phyloP scores from a whole-genome alignment of 805 yeast species.

The Cyberlindnera euphorbiae region DNA sequence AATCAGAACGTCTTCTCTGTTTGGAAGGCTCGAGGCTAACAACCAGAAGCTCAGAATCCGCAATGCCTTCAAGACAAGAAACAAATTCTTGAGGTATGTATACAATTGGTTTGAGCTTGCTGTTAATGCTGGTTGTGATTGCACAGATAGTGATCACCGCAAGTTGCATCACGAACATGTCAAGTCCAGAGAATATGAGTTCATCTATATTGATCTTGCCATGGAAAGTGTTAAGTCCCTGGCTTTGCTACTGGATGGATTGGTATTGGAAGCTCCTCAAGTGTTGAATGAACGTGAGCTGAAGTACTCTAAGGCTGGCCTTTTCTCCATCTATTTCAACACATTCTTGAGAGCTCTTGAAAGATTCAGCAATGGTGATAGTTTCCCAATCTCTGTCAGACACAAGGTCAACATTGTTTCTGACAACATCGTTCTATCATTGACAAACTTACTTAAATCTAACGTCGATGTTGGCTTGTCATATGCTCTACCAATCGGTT shows the following conservation, averaged over 20 bases:
- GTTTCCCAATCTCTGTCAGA: slow-evolving; percentile 33
- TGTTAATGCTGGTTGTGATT: slow-evolving; percentile 35
- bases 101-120: slow-evolving; percentile 54
- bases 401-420: slow-evolving; percentile 55
- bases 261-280: slow-evolving; percentile 56
- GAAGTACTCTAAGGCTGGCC: slow-evolving; percentile 49
- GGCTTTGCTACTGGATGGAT: slow-evolving; percentile 47
- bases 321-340: slow-evolving; percentile 69
- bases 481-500: slow-evolving; percentile 74
- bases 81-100: slow-evolving; percentile 39
- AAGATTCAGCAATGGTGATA: slow-evolving; percentile 31
- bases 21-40: slow-evolving; percentile 31
- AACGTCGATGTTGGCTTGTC: slow-evolving; percentile 76
- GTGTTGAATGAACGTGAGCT: slow-evolving; percentile 50
- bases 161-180: slow-evolving; percentile 1
- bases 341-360: slow-evolving; percentile 43
- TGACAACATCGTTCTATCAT: slow-evolving; percentile 58
- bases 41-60: slow-evolving; percentile 31
- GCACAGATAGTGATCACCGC: slow-evolving; percentile 5
- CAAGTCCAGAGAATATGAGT: slow-evolving; percentile 36
- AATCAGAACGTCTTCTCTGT: slow-evolving; percentile 39
- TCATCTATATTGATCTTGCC: slow-evolving; percentile 53
- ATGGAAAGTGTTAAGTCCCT: slow-evolving; percentile 59
- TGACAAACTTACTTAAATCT: slow-evolving; percentile 64
- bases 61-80: slow-evolving; percentile 46